Conservation (phyloP, 306 rosid species). For the Lagenaria siceraria region DNA sequence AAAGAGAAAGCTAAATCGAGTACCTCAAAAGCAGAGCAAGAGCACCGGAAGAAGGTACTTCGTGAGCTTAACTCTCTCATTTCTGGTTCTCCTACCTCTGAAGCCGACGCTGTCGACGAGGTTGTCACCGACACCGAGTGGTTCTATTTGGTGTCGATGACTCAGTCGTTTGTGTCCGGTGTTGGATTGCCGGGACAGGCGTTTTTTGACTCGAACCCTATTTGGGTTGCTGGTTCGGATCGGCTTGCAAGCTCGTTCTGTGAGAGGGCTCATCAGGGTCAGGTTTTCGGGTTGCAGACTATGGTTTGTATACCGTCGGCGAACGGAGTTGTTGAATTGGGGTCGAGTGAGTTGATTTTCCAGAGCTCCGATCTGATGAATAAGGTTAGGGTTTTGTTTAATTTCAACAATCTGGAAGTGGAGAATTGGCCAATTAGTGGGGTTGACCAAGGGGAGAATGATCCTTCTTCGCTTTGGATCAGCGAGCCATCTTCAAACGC, state of each 20-base stretch:
- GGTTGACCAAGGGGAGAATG: conserved; percentile 67
- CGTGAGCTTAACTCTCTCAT: conserved; percentile 75
- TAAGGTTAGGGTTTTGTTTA: conserved; percentile 53
- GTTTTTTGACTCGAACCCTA: conserved; percentile 35
- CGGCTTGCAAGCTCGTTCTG: conserved; percentile 32
- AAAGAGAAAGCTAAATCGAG: conserved; percentile 23
- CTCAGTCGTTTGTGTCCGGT: conserved; percentile 65
- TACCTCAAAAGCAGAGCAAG: conserved; percentile 50
- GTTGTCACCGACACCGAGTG: conserved; percentile 94
- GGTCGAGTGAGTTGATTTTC: conserved; percentile 59
- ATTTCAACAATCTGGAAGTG: conserved; percentile 48
- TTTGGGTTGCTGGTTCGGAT: conserved; percentile 58
- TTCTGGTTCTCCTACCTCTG: conserved; percentile 40
- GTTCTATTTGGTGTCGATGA: conserved; percentile 90
- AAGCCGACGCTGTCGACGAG: conserved; percentile 59
- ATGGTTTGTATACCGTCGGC: conserved; percentile 59
- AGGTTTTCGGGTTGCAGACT: conserved; percentile 55
- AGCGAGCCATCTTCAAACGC: conserved; percentile 32
- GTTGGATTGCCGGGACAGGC: conserved; percentile 65
- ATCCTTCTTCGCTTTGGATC: conserved; percentile 75
- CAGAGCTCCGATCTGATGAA: conserved; percentile 70
- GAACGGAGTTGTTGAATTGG: conserved; percentile 79
- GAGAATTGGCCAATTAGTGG: conserved; percentile 50
- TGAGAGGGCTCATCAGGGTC: conserved; percentile 68
- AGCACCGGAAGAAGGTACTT: conserved; percentile 67